Evolutionary conservation across 192 early-diverging fungal species (phyloP).

Genomic region (Coemansia sp.): DNA sequence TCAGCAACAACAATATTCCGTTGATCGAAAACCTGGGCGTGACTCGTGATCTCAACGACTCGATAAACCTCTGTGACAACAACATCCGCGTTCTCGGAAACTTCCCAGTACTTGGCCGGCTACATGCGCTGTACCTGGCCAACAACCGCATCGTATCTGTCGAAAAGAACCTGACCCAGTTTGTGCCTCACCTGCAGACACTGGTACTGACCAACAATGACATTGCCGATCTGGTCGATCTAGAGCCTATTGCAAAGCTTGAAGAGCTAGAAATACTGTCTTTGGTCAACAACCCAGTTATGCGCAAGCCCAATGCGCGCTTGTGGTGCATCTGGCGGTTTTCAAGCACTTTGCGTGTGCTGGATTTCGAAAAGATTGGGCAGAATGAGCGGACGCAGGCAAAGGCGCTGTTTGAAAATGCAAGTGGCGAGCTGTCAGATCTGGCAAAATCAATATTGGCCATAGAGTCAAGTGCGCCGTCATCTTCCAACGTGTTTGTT

Average conservation of each 20-base stretch:
- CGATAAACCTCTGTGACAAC: constrained; percentile 92
- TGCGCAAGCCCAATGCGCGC: constrained; percentile 78
- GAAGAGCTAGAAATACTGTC: constrained; percentile 60
- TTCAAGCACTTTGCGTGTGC: constrained; percentile 65
- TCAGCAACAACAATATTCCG: constrained; percentile 85
- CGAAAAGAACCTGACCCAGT: constrained; percentile 63
- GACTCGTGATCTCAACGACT: constrained; percentile 92
- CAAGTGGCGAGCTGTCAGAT: constrained; percentile 63
- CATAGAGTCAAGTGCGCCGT: constrained; percentile 39
- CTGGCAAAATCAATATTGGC: constrained; percentile 66
- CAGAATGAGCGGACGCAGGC: constrained; percentile 80
- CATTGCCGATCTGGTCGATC: constrained; percentile 78
- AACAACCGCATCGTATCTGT: constrained; percentile 90
- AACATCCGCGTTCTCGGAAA: constrained; percentile 81
- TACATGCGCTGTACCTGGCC: constrained; percentile 72
- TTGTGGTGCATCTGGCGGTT: constrained; percentile 81
- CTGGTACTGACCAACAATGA: constrained; percentile 89
- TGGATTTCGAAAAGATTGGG: constrained; percentile 84
- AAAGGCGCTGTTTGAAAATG: constrained; percentile 69
- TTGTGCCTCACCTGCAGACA: constrained; percentile 74
- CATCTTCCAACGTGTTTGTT: constrained; percentile 73
- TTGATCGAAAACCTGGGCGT: constrained; percentile 93
- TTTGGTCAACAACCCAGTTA: constrained; percentile 89
- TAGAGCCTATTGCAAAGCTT: constrained; percentile 68
- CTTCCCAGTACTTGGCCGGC: constrained; percentile 79